Evolutionary conservation across 176 grass and related monocot species (phyloP).

Genomic region (Phragmites australis): DNA sequence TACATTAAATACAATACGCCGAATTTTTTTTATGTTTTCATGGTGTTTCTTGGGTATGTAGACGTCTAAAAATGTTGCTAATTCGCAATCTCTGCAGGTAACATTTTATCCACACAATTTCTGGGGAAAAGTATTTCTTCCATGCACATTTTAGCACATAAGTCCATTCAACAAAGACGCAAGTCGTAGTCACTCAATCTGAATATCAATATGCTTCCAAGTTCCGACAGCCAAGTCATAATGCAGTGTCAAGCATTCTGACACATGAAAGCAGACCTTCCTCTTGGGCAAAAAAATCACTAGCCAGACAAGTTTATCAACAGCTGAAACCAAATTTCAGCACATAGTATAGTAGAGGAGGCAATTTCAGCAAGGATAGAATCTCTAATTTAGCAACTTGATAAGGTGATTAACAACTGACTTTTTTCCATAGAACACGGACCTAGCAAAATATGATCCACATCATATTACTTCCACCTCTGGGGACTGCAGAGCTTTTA

Average conservation of each 20-base stretch:
- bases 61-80: background rate
- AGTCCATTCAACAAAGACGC: background rate
- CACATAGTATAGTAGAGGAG: background rate
- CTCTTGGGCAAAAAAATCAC: background rate
- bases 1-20: background rate
- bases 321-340: background rate
- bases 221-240: constrained; percentile 1
- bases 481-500: background rate
- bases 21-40: background rate
- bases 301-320: background rate
- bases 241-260: background rate
- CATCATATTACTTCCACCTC: background rate
- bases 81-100: background rate
- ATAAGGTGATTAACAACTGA: background rate
- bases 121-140: background rate
- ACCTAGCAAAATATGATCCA: background rate
- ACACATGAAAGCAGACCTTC: background rate
- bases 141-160: background rate
- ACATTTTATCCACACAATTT: background rate
- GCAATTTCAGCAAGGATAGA: constrained; percentile 5
- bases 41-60: background rate
- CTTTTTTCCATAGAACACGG: background rate
- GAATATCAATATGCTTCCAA: background rate
- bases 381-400: constrained; percentile 1
- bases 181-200: background rate